A percentile compares a stretch with the other conserved stretches of the same genome.
phyloP scores from a whole-genome alignment of 345 rosid species.

The Pistacia vera region DNA sequence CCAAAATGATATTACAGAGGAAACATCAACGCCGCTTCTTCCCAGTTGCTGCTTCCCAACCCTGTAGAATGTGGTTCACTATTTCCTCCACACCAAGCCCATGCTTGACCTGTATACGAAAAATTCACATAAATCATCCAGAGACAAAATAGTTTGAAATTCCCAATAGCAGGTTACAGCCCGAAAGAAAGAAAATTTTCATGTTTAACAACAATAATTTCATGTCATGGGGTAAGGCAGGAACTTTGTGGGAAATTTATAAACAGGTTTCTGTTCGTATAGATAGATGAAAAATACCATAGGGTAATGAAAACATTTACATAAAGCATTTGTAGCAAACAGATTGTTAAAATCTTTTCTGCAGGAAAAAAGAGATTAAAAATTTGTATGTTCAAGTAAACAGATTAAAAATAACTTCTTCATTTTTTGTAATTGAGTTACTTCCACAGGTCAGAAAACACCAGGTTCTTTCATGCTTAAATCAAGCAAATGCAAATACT shows the following conservation, averaged over 20 bases:
- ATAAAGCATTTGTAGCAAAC: neutral
- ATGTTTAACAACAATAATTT: no score
- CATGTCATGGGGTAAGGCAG: no score
- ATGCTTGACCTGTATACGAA: conserved; percentile 41
- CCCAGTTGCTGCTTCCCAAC: conserved; percentile 83
- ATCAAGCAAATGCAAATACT: conserved; percentile 3
- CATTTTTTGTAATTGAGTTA: neutral
- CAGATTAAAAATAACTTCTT: neutral
- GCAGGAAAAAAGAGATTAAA: neutral
- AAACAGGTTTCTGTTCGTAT: no score
- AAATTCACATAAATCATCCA: neutral
- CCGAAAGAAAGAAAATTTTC: no score
- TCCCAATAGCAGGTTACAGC: no score
- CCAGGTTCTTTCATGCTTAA: neutral
- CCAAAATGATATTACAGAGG: no score
- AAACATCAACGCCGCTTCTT: conserved; percentile 11
- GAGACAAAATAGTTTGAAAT: neutral
- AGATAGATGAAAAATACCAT: no score
- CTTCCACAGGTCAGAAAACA: neutral
- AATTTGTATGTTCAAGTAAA: no score
- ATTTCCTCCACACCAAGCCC: conserved; percentile 80
- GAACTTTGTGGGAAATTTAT: no score
- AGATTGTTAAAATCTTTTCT: neutral
- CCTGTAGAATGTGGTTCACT: conserved; percentile 67
- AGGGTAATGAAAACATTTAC: neutral